A percentile compares a stretch with the other conserved stretches of the same genome.
These are phyloP conservation scores for Lentinus polychrous DNA, from an alignment of 1,284 basidiomycete species.

Conservation along the genomic window DNA sequence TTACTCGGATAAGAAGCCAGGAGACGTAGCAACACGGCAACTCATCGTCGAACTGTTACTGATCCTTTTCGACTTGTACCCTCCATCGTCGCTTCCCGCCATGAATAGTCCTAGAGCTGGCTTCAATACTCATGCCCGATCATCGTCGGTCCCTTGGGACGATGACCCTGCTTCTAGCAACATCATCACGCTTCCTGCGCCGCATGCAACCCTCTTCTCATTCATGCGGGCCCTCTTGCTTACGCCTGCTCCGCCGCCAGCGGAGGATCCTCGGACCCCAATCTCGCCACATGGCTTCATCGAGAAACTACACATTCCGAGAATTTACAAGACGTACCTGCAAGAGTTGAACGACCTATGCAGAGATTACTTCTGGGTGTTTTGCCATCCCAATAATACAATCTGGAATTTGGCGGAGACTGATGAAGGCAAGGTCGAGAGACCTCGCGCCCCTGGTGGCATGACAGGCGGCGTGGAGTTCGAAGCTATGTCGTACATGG, in stretches of 20 bases:
- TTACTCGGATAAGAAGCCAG: constrained; percentile 96
- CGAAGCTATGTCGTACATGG: constrained; percentile 94
- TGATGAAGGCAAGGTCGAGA: constrained; percentile 79
- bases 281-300: constrained; percentile 86
- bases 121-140: constrained; percentile 17
- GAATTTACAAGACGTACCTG: constrained; percentile 89
- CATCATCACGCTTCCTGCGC: constrained; percentile 55
- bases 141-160: constrained; percentile 24
- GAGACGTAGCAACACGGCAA: constrained; percentile 85
- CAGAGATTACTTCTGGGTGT: constrained; percentile 98
- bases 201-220: constrained; percentile 66
- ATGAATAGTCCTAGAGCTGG: constrained; percentile 15
- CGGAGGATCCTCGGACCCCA: constrained; percentile 57
- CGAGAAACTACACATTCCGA: constrained; percentile 70
- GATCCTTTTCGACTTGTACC: constrained; percentile 81
- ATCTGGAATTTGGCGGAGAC: constrained; percentile 82
- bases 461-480: constrained; percentile 99
- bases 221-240: constrained; percentile 65
- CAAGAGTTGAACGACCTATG: constrained; percentile 87
- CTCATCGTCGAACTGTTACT: constrained; percentile 84
- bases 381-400: constrained; percentile 91
- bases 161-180: constrained; percentile 31
- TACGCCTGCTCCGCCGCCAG: constrained; percentile 67
- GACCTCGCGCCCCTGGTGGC: constrained; percentile 90
- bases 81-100: constrained; percentile 53